Conservation (phyloP, 805 yeast species). For the Pichia nakasei region DNA sequence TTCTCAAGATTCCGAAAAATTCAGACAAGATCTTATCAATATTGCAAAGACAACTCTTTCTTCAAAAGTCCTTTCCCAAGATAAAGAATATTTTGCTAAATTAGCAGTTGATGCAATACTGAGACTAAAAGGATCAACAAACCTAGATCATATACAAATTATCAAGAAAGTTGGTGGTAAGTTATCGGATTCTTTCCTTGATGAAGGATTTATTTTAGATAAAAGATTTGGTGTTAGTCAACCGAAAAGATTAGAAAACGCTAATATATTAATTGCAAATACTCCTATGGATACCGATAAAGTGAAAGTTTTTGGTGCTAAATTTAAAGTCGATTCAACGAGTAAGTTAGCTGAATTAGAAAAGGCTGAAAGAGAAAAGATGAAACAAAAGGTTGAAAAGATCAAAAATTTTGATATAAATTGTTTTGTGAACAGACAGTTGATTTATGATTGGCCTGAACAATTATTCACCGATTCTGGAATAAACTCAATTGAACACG, state of each 20-base stretch:
- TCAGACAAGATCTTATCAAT: conserved; percentile 68
- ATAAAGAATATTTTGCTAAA: conserved; percentile 79
- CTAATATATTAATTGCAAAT: conserved; percentile 84
- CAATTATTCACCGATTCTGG: conserved; percentile 82
- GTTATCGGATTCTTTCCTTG: conserved; percentile 83
- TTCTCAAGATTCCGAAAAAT: conserved; percentile 45
- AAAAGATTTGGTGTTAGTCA: conserved; percentile 92
- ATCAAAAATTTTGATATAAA: conserved; percentile 75
- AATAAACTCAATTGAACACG: conserved; percentile 92
- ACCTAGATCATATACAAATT: conserved; percentile 86
- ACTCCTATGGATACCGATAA: conserved; percentile 96
- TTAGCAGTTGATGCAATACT: conserved; percentile 92
- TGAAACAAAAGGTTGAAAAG: conserved; percentile 82
- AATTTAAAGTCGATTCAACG: conserved; percentile 92
- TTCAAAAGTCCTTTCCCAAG: conserved; percentile 91
- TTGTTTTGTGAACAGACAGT: conserved; percentile 90
- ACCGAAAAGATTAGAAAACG: conserved; percentile 76
- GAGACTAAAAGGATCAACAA: conserved; percentile 77
- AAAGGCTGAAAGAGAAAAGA: conserved; percentile 75
- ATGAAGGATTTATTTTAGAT: conserved; percentile 89
- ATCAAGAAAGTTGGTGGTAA: conserved; percentile 92
- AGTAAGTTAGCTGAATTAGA: conserved; percentile 67
- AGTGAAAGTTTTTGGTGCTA: conserved; percentile 95
- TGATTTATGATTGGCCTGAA: conserved; percentile 97
- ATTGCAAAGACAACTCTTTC: conserved; percentile 92